Percentiles rank a stretch among this genome's conserved stretches.
Conservation (phyloP, 768 basidiomycete species). For the Mycena amicta region DNA sequence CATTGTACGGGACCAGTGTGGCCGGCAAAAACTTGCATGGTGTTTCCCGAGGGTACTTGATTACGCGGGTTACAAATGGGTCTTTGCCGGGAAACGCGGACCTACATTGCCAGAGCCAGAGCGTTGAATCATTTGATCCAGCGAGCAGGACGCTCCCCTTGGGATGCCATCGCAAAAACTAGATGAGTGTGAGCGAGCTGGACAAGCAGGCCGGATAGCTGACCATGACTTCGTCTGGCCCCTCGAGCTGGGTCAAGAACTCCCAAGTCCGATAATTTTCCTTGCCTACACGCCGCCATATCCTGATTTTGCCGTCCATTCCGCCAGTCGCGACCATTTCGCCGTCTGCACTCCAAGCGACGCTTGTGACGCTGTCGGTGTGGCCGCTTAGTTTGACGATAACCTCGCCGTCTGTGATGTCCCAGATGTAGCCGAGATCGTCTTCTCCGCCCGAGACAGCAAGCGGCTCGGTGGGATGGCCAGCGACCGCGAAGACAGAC, state of each 20-base stretch:
- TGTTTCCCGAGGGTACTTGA: constrained; percentile 92
- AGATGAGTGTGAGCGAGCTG: constrained; percentile 8
- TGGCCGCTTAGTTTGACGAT: constrained; percentile 90
- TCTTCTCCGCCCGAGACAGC: constrained; percentile 95
- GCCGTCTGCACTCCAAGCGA: constrained; percentile 85
- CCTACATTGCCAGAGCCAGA: constrained; percentile 97
- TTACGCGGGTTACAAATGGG: background rate
- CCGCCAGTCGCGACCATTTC: constrained; percentile 95
- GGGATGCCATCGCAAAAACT: constrained; percentile 98
- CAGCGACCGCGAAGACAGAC: constrained; percentile 84
- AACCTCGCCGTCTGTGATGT: constrained; percentile 77
- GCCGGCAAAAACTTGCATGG: constrained; percentile 94
- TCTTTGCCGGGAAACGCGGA: constrained; percentile 10
- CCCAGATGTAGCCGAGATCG: constrained; percentile 93
- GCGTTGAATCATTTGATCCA: constrained; percentile 89
- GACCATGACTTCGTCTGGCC: constrained; percentile 95
- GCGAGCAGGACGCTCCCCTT: constrained; percentile 86
- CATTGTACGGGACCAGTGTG: constrained; percentile 84
- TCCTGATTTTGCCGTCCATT: constrained; percentile 93
- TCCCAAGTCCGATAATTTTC: constrained; percentile 85
- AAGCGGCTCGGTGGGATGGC: constrained; percentile 81
- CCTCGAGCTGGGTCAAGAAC: constrained; percentile 89
- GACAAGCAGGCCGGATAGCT: constrained; percentile 29
- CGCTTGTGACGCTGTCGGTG: constrained; percentile 83
- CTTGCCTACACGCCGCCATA: constrained; percentile 86